Evolutionary conservation across 768 basidiomycete genomes (phyloP), one percentile per base, ranked within the genome.

Genomic region (Fomitopsis serialis): DNA sequence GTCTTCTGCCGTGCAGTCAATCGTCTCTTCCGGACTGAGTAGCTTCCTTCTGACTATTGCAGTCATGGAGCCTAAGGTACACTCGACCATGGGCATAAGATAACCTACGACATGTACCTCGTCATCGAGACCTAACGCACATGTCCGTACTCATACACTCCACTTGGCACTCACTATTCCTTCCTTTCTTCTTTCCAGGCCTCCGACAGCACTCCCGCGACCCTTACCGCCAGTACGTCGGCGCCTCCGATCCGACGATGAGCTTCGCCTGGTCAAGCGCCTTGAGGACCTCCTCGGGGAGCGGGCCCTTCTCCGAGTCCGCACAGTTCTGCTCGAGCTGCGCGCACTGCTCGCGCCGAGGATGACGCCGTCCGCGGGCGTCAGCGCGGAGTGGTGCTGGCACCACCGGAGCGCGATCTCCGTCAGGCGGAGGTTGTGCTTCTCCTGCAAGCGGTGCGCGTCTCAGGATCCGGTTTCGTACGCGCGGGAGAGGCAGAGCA

Each of bases 321-420:
- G 66, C 63, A 45, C 74, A 69, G 54, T 79, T 79, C 54, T 72
- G 66, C 56, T 74, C 63, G 47, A 79, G 54, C 57, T 80, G 78
- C 2, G 58, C 4, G 64, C 67, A n/a, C 72, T 75, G 58, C 72
- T 74, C 5, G 78, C 77, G 2, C 78, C 79, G 5, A 80, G 58
- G 49, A 80, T 77, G 12, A 79, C 63, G 2, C 77, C 80, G 52
- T 80, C 78, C 24, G 55, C 47, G 1, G 66, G 66, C 29, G 59
- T 72, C 46, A 84, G 61, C 2, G 69, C 53, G 6, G 77, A 79
- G 55, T 85, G 82, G 53, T 84, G 76, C 49, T 81, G 78, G 48
- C 77, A 70, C 83, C 83, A 85, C n/a, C 83, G 72, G 45, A 83
- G 66, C 1, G 82, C 79, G 3, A 81, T 72, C 65, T 84, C 81